Conservation (phyloP, 1,284 basidiomycete species). For the Schizopora paradoxa region DNA sequence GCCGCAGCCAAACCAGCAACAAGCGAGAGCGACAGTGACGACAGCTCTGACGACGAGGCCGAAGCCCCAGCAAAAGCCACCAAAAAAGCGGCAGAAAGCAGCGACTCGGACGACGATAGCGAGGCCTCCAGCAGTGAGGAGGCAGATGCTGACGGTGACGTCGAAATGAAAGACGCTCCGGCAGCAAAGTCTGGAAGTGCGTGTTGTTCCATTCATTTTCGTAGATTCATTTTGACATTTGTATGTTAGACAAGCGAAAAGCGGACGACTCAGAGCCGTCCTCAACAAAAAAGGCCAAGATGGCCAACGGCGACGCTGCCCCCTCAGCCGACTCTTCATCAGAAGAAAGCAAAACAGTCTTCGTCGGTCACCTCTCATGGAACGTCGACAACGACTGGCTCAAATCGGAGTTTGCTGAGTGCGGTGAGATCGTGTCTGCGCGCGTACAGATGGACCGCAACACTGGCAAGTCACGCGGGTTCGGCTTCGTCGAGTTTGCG, state of each 20-base stretch:
- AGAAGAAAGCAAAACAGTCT: constrained; percentile 71
- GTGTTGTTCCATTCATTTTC: constrained; percentile 1
- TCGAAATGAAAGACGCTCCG: constrained; percentile 50
- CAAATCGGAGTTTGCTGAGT: constrained; percentile 83
- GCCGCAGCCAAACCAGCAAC: constrained; percentile 14
- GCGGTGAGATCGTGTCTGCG: constrained; percentile 84
- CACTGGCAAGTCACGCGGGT: constrained; percentile 83
- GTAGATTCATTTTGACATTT: constrained; percentile 12
- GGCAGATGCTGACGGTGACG: constrained; percentile 45
- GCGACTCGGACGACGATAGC: constrained; percentile 31
- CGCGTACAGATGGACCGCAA: constrained; percentile 91
- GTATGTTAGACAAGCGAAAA: constrained; percentile 73
- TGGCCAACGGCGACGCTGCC: constrained; percentile 49
- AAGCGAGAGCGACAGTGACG: constrained; percentile 16
- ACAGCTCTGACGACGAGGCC: constrained; percentile 11
- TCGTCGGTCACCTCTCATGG: constrained; percentile 94
- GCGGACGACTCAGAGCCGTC: constrained; percentile 59
- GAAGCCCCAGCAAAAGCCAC: constrained; percentile 20
- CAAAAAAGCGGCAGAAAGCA: constrained; percentile 28
- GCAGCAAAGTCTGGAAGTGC: constrained; percentile 32
- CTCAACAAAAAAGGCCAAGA: constrained; percentile 81
- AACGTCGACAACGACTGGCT: constrained; percentile 98
- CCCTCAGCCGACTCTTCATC: constrained; percentile 36
- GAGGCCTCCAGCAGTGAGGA: constrained; percentile 27
- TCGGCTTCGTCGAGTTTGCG: constrained; percentile 94